Evolutionary conservation across 768 basidiomycete species (phyloP), one percentile per base, ranked within the genome.

Genomic region (Podaxis sp.): DNA sequence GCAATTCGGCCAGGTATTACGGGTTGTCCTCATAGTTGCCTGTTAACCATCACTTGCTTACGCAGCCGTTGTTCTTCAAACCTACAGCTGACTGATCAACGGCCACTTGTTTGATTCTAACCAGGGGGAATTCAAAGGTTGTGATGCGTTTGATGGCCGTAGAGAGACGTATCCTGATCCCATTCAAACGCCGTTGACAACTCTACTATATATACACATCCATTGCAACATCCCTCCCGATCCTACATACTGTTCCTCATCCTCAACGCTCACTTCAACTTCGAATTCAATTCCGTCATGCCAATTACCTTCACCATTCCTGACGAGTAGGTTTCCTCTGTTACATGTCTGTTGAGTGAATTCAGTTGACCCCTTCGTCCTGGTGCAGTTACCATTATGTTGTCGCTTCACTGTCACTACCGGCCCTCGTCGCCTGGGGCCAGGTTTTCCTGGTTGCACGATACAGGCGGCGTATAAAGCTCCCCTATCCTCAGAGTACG

Each of bases 401-500:
- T 42, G 79, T 78, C 1, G 79, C 80, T 3, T 78, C 85, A 2
- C 70, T 87, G 25, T 64, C 85, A 6, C 82, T 85, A 2, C 77
- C 85, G 1, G 71, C 76, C 14, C 79, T 77, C 65, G 5, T 72
- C 0, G 82, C 77, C 70, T 89, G 91, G 69, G 68, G 66, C 1
- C 2, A 71, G 2, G 57, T 57, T 0, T 77, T 82, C 5, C 25
- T 62, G 16, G 72, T 57, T 54, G 28, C 14, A 5, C 40, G 14
- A 16, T 77, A 79, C 23, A 83, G 91, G 55, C 78, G 69, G 55
- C 74, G 65, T 9, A 80, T 89, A 23, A 76, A 79, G 3, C 79
- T 93, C 57, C 66, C 72, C 9, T 92, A 90, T 67, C 90, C 90
- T 35, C 88, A 87, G 67, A 51, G 90, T 88, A 65, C 62, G 81